These are phyloP conservation scores for Pinus taeda DNA, from an alignment of 75 land plant genomes.

Conservation along the genomic window DNA sequence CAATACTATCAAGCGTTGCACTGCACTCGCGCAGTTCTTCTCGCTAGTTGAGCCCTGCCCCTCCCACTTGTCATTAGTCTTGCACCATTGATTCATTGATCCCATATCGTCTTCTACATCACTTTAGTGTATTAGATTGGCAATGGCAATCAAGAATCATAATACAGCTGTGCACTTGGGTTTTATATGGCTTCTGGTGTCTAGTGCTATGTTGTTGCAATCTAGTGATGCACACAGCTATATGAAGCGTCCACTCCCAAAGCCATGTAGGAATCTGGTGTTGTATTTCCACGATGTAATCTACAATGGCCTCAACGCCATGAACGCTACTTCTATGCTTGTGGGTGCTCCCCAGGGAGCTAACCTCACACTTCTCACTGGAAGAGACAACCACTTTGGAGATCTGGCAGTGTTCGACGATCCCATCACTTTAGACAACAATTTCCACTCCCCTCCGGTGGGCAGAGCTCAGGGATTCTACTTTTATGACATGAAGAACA, in stretches of 20 bases:
- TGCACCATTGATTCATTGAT: too few relatives aligned
- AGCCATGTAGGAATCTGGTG: slow-evolving; percentile 39
- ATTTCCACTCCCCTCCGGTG: neutral
- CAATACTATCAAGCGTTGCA: neutral
- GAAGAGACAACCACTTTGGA: neutral
- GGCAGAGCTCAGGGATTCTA: slow-evolving; percentile 2
- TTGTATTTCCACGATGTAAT: slow-evolving; percentile 59
- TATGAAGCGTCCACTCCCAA: neutral
- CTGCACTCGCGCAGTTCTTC: neutral
- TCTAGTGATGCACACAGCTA: neutral
- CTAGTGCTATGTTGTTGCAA: too few relatives aligned
- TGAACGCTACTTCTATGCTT: slow-evolving; percentile 43
- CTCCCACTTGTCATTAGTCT: too few relatives aligned
- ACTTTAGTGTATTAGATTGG: neutral
- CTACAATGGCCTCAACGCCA: slow-evolving; percentile 37
- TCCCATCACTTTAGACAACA: neutral
- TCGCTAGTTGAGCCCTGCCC: neutral
- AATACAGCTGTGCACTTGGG: neutral
- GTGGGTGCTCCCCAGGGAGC: slow-evolving; percentile 30
- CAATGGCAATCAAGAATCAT: neutral
- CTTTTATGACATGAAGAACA: too few relatives aligned
- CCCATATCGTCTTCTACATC: too few relatives aligned
- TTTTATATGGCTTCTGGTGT: too few relatives aligned
- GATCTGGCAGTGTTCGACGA: neutral
- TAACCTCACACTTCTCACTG: slow-evolving; percentile 32